Conservation (phyloP, 108 stramenopile species). For the Discostella stelligeroides region DNA sequence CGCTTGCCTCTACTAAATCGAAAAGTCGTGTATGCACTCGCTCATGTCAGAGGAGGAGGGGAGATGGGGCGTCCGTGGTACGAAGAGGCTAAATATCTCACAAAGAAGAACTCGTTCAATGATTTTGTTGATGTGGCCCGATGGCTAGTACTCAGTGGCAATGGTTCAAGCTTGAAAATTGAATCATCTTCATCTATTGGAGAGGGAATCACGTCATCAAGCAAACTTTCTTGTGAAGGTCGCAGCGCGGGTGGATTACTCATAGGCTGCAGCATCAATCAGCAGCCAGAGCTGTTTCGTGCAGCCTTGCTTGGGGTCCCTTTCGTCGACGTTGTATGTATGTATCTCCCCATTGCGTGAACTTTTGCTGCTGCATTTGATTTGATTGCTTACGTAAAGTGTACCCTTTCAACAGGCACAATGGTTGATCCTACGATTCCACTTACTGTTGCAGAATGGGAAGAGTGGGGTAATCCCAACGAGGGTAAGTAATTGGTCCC, state of each 20-base stretch:
- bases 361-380: background rate
- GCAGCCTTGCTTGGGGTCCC: conserved; percentile 93
- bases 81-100: conserved; percentile 92
- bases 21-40: conserved; percentile 88
- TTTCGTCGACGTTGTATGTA: conserved; percentile 88
- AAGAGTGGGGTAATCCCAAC: conserved; percentile 96
- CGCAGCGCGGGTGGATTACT: conserved; percentile 75
- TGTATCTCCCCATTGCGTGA: conserved; percentile 51
- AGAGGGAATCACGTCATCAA: conserved; percentile 45
- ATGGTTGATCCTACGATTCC: conserved; percentile 89
- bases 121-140: conserved; percentile 90
- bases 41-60: conserved; percentile 95
- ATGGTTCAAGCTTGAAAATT: background rate
- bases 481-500: conserved; percentile 40
- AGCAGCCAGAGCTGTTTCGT: conserved; percentile 87
- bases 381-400: background rate
- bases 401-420: conserved; percentile 27
- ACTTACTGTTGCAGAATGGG: conserved; percentile 82
- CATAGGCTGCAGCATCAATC: conserved; percentile 73
- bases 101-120: conserved; percentile 95
- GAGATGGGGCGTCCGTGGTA: conserved; percentile 97
- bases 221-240: conserved; percentile 70
- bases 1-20: conserved; percentile 83
- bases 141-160: conserved; percentile 41
- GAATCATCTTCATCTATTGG: conserved; percentile 11